Percentiles rank a stretch among this genome's conserved stretches.
phyloP scores from a whole-genome alignment of 805 yeast genomes.

The Ogataea sp. region DNA sequence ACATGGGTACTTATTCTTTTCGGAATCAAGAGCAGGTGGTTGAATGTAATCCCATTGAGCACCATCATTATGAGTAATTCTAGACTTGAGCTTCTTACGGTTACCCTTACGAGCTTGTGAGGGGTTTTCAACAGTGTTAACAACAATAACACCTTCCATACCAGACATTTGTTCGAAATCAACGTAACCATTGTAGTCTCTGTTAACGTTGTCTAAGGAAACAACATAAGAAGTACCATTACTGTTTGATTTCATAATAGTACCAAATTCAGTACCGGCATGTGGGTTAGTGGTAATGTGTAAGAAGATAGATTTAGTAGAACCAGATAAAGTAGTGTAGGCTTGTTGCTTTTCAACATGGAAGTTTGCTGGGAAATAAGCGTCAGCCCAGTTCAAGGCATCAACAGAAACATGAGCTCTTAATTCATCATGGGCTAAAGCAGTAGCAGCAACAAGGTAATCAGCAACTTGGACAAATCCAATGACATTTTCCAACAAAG shows the following conservation, averaged over 20 bases:
- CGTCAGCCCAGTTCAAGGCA: conserved; percentile 65
- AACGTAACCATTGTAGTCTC: conserved; percentile 65
- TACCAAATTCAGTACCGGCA: conserved; percentile 56
- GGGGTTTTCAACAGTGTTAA: conserved; percentile 58
- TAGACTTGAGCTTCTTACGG: conserved; percentile 53
- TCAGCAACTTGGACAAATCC: conserved; percentile 68
- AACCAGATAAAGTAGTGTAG: conserved; percentile 69
- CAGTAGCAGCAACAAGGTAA: conserved; percentile 63
- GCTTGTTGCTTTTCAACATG: conserved; percentile 52
- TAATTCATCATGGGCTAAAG: conserved; percentile 39
- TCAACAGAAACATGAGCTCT: conserved; percentile 66
- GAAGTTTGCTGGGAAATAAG: conserved; percentile 63
- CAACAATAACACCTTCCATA: conserved; percentile 76
- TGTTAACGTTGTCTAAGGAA: conserved; percentile 60
- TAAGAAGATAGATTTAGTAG: conserved; percentile 60
- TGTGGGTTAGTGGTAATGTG: conserved; percentile 64
- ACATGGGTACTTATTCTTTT: conserved; percentile 51
- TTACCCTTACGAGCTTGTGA: conserved; percentile 34
- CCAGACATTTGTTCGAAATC: conserved; percentile 80
- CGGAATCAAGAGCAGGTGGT: conserved; percentile 61
- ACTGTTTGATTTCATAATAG: conserved; percentile 74
- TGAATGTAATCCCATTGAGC: conserved; percentile 65
- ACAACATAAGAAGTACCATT: conserved; percentile 79
- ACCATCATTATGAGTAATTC: conserved; percentile 82
- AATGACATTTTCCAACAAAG: conserved; percentile 44